These are phyloP conservation scores for Decorospora gaudefroyi DNA, from an alignment of 2,329 filamentous ascomycete species.

Conservation along the genomic window DNA sequence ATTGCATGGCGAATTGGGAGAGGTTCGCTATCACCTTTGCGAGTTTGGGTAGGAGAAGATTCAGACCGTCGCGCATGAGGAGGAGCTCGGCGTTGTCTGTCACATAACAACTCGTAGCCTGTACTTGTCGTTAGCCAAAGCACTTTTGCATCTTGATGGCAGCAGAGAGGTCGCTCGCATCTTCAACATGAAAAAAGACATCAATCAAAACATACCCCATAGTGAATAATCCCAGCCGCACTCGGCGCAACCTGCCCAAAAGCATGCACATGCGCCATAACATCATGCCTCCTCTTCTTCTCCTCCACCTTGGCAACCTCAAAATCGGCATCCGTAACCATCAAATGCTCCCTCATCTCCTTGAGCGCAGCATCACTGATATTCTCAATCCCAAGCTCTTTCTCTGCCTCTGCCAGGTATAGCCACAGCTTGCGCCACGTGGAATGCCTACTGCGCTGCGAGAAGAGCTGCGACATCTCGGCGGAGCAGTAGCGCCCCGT, in stretches of 20 bases:
- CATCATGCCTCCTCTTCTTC: slow-evolving; percentile 65
- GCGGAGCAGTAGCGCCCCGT: slow-evolving; percentile 67
- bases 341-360: slow-evolving; percentile 53
- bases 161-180: neutral
- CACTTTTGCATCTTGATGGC: slow-evolving; percentile 40
- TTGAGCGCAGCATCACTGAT: slow-evolving; percentile 68
- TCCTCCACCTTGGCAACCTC: slow-evolving; percentile 55
- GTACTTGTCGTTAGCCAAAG: slow-evolving; percentile 75
- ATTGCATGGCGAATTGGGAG: slow-evolving; percentile 69
- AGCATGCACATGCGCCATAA: slow-evolving; percentile 71
- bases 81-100: slow-evolving; percentile 54
- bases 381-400: slow-evolving; percentile 71
- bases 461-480: slow-evolving; percentile 69
- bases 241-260: slow-evolving; percentile 74
- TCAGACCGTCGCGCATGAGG: slow-evolving; percentile 72
- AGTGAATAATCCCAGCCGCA: slow-evolving; percentile 83
- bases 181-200: neutral
- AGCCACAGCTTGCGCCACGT: slow-evolving; percentile 89
- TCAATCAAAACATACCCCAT: slow-evolving; percentile 61
- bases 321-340: slow-evolving; percentile 56
- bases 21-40: slow-evolving; percentile 79
- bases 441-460: slow-evolving; percentile 71
- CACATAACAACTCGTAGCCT: slow-evolving; percentile 37
- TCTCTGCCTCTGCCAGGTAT: slow-evolving; percentile 78
- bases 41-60: slow-evolving; percentile 76